These are phyloP conservation scores for Cladophialophora immunda DNA, from an alignment of 2,329 filamentous ascomycete genomes.

Conservation along the genomic window DNA sequence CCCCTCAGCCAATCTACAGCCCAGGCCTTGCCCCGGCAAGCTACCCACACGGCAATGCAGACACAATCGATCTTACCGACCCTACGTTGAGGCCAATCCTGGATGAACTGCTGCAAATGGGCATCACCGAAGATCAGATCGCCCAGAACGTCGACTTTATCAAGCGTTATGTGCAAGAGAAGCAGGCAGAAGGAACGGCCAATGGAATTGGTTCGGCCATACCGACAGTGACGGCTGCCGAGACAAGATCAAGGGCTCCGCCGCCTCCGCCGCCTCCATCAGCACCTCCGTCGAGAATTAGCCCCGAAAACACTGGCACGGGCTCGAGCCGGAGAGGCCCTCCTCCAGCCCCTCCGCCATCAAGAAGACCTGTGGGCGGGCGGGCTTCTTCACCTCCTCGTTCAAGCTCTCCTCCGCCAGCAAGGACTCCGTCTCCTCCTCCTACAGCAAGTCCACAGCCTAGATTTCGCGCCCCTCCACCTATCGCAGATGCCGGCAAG, in stretches of 20 bases:
- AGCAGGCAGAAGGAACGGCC: conserved; percentile 61
- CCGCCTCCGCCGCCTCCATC: conserved; percentile 69
- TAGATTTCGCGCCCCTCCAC: conserved; percentile 84
- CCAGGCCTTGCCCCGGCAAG: conserved; percentile 21
- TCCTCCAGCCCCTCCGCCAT: conserved; percentile 67
- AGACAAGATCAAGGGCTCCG: conserved; percentile 50
- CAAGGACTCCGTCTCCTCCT: conserved; percentile 75
- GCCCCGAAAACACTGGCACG: conserved; percentile 69
- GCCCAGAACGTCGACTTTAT: conserved; percentile 74
- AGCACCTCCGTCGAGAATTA: conserved; percentile 61
- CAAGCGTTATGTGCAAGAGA: conserved; percentile 71
- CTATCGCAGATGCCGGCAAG: conserved; percentile 88
- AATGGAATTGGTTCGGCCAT: conserved; percentile 51
- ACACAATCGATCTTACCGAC: conserved; percentile 65
- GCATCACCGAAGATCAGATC: conserved; percentile 74
- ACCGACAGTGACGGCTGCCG: conserved; percentile 45
- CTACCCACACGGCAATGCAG: conserved; percentile 43
- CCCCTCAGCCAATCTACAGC: conserved; percentile 39
- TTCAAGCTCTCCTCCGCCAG: conserved; percentile 64
- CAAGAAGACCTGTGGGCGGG: conserved; percentile 55
- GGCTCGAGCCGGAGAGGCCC: conserved; percentile 61
- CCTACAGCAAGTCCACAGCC: conserved; percentile 70
- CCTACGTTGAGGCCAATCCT: conserved; percentile 69
- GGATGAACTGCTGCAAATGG: conserved; percentile 69
- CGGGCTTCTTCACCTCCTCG: conserved; percentile 55